A percentile compares a stretch with the other conserved stretches of the same genome.
Conservation (phyloP, 768 basidiomycete genomes). For the Megacollybia marginata region DNA sequence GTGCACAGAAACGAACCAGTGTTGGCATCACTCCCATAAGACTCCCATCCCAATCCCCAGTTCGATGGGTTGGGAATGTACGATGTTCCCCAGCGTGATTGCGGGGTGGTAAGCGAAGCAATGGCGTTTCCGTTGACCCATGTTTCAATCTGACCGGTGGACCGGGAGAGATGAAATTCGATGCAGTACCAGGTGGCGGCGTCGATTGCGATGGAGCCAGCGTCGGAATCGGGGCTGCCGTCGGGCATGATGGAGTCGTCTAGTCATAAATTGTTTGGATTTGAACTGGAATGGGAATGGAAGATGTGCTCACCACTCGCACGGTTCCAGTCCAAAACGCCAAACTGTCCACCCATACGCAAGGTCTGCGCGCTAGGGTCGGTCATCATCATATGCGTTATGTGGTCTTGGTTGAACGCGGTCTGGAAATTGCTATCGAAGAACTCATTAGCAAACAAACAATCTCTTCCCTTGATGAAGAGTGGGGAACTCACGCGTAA, state of each 20-base stretch:
- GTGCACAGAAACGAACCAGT: slow-evolving; percentile 10
- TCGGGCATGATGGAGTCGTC: slow-evolving; percentile 16
- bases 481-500: not conserved
- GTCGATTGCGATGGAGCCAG: slow-evolving; percentile 11
- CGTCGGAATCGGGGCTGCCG: slow-evolving; percentile 10
- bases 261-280: not conserved
- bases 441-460: slow-evolving; percentile 6
- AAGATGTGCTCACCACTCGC: slow-evolving; percentile 9
- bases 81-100: slow-evolving; percentile 12
- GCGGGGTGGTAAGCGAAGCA: slow-evolving; percentile 12
- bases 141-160: slow-evolving; percentile 2
- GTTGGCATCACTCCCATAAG: slow-evolving; percentile 10
- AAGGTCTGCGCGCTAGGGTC: slow-evolving; percentile 13
- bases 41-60: slow-evolving; percentile 14
- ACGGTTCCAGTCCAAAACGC: slow-evolving; percentile 14
- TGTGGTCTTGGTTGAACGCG: slow-evolving; percentile 13
- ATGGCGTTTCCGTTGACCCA: slow-evolving; percentile 7
- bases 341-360: slow-evolving; percentile 14
- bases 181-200: slow-evolving; percentile 15
- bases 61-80: slow-evolving; percentile 12
- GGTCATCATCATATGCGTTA: slow-evolving; percentile 15
- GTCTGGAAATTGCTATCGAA: slow-evolving; percentile 11
- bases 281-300: not conserved
- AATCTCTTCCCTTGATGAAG: slow-evolving; percentile 5
- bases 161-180: slow-evolving; percentile 12